Evolutionary conservation across 148 eudicot genomes (phyloP).

Genomic region (Oxyria digyna): DNA sequence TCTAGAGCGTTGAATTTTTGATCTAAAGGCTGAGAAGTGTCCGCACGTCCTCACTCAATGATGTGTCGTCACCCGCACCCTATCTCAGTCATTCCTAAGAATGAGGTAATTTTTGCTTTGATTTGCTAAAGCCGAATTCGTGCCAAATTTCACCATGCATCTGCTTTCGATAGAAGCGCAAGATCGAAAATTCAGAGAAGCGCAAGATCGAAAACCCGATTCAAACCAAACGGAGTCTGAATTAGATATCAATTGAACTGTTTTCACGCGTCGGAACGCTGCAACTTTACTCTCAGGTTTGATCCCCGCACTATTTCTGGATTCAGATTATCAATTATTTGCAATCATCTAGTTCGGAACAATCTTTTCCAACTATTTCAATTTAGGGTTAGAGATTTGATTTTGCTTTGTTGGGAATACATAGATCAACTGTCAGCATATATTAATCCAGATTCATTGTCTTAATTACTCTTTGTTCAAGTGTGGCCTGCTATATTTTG

Average conservation of each 20-base stretch:
- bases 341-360: too few species aligned
- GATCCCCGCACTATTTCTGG: background rate
- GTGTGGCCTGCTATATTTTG: background rate
- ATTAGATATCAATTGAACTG: background rate
- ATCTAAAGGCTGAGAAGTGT: too few species aligned
- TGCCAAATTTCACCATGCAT: background rate
- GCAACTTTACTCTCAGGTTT: background rate
- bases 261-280: background rate
- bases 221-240: background rate
- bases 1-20: too few species aligned
- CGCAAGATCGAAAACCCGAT: background rate
- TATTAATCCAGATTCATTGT: background rate
- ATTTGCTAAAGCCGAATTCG: background rate
- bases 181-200: background rate
- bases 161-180: background rate
- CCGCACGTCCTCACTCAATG: too few species aligned
- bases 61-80: too few species aligned
- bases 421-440: background rate
- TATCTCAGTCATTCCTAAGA: background rate
- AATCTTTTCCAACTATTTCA: background rate
- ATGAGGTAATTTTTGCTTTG: background rate
- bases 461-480: background rate
- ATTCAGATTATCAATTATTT: background rate
- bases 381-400: background rate
- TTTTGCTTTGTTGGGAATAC: background rate